Evolutionary conservation across 176 grass and related monocot genomes (phyloP).

Genomic region (barley (Hordeum vulgare)): MorexV3_pseudomolecules_assembly NC_058523.1:178109623-178110122

Average conservation of each 20-base stretch:
- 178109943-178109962: not conserved
- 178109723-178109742: conserved; percentile 85
- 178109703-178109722: conserved; percentile 83
- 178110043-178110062: conserved; percentile 91
- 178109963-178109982: not conserved
- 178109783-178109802: conserved; percentile 80
- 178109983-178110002: conserved; percentile 34
- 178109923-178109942: not conserved
- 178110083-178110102: conserved; percentile 69
- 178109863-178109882: conserved; percentile 94
- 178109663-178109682: conserved; percentile 66
- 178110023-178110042: conserved; percentile 93
- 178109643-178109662: conserved; percentile 91
- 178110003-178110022: conserved; percentile 95
- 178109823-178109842: conserved; percentile 95
- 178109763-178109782: conserved; percentile 83
- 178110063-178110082: conserved; percentile 90
- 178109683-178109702: conserved; percentile 88
- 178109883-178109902: conserved; percentile 98
- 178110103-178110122: not conserved
- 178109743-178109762: conserved; percentile 93
- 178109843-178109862: conserved; percentile 88
- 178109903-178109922: conserved; percentile 28
- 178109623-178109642: conserved; percentile 92
- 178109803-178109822: conserved; percentile 81